Evolutionary conservation across 352 stramenopile species (phyloP).

Genomic region (Phytophthora fragariaefolia): DNA sequence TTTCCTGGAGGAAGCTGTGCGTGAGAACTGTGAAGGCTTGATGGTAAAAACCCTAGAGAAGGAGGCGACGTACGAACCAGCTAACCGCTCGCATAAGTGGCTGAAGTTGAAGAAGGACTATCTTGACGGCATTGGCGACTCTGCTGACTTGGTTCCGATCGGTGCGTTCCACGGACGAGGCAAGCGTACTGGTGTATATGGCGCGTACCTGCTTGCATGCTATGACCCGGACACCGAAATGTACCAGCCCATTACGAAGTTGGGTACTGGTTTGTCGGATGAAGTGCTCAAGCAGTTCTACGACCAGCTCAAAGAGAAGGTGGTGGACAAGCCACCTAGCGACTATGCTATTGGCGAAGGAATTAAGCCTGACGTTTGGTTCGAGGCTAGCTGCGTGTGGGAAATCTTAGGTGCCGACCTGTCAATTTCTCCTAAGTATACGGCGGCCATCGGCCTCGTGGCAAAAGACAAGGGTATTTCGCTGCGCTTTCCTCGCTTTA

Average conservation of each 20-base stretch:
- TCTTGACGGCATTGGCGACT: conserved; percentile 97
- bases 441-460: conserved; percentile 93
- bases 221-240: conserved; percentile 98
- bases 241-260: conserved; percentile 98
- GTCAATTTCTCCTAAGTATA: conserved; percentile 98
- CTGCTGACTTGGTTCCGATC: conserved; percentile 98
- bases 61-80: conserved; percentile 98
- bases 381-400: conserved; percentile 97
- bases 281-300: conserved; percentile 95
- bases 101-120: conserved; percentile 99
- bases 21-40: conserved; percentile 95
- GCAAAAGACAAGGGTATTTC: conserved; percentile 95
- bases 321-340: conserved; percentile 83
- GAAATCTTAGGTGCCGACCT: conserved; percentile 99
- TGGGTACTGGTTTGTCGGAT: conserved; percentile 99
- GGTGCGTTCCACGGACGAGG: conserved; percentile 97
- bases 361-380: conserved; percentile 95
- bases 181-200: conserved; percentile 97
- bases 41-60: conserved; percentile 99
- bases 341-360: conserved; percentile 94
- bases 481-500: conserved; percentile 98
- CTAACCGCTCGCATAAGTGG: conserved; percentile 99
- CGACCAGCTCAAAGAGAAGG: conserved; percentile 83
- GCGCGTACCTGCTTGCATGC: conserved; percentile 98
- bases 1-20: conserved; percentile 96